Base-by-base conservation (phyloP, 352 stramenopile genomes). In the Globisporangium apiculatum region DNA sequence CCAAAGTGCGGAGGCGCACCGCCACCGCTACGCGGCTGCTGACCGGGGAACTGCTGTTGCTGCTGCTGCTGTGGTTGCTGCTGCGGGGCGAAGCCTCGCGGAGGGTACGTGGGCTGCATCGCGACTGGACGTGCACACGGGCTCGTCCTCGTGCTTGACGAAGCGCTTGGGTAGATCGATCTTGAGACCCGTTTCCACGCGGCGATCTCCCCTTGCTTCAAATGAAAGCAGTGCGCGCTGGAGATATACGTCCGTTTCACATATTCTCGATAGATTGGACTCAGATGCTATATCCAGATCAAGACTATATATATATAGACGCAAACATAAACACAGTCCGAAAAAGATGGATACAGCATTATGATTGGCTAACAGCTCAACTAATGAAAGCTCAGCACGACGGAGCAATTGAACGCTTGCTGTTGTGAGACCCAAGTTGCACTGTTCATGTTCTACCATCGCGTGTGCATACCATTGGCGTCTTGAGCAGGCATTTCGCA, bases 31-130 rank as follows among this genome's bases (percentile, higher is more conserved):
- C 40, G 66, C 53, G 66, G 68, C 54, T 69, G 67, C 36, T 62
- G 49, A 37, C 49, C 46, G 5, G 41, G 43, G 43, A 57, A 52
- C 35, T 59, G 53, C 57, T 69, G 69, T 5, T 56, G 58, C n/a
- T 57, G 58, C 36, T 57, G 24, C 24, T 31, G 24, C 24, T 31
- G 24, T 3, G 24, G 24, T 3, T 42, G 38, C 11, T 47, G 42
- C n/a, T 47, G 42, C 11, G 42, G 61, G 18, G 56, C 48, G 56
- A 65, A 77, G 45, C 74, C 71, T 46, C 68, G 65, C 55, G 69
- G 71, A 51, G 71, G 60, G 62, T 69, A 77, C 62, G 75, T 80
- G 47, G 69, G 67, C 63, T 75, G 69, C 73, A 77, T 74, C 55
- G 18, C 52, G 42, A 17, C 42, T 17, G 42, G 12, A 18, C 42